Evolutionary conservation across 495 filamentous ascomycete species (phyloP), one percentile per base, ranked within the genome.

Genomic region (Glarea lozoyensis): DNA sequence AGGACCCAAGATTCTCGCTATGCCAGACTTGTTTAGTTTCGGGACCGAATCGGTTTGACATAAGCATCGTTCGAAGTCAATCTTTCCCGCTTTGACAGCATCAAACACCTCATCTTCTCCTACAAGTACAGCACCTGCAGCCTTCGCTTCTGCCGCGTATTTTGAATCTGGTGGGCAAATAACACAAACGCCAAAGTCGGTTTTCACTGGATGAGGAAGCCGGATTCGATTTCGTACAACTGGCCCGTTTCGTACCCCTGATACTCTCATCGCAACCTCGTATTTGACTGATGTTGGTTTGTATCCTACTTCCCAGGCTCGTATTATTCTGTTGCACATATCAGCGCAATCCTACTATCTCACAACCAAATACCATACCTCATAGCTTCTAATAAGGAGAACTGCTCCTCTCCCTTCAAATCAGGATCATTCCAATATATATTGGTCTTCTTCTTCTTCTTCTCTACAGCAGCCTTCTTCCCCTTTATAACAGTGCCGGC

Each of bases 341-440:
- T 37, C 17, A 19, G 35, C 6, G n/a, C 10, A 37, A 7, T 19
- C 22, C 35, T 20, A 21, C 10, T 29, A n/a, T n/a, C n/a, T 20
- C 17, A n/a, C 11, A 19, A 21, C 22, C 35, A 20, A 20, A 19
- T 3, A 20, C 16, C 74, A 35, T 74, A 90, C 85, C 89, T 76
- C 80, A 98, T 93, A 5, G 92, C 92, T 68, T 98, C 92, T 51
- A 84, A 84, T 10, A 98, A 72, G 4, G 85, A 72, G 58, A 78
- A 92, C 49, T 85, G 78, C 25, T 86, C 66, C 50, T 78, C 65
- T 49, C 73, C 52, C 56, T 70, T 66, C 54, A 88, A 24, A 60
- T 81, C 67, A 54, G 72, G 69, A 42, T 81, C 68, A 18, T 59
- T 69, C 59, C 75, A 95, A 46, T 69, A 75, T 46, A 61, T 73